phyloP scores from a whole-genome alignment of 1,284 basidiomycete species.

The Termitomyces sp. region DNA sequence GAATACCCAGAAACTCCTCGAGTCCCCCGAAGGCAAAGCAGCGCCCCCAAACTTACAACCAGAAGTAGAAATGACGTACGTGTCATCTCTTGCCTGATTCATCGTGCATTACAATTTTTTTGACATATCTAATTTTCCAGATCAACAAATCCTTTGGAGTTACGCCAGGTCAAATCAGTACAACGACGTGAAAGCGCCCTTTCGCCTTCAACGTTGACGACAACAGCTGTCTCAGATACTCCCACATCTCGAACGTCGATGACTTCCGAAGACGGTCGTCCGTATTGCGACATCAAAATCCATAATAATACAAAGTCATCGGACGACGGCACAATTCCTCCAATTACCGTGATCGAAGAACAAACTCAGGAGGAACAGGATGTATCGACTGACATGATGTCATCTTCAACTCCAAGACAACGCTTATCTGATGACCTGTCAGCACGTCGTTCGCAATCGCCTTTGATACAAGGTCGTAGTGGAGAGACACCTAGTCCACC shows the following conservation, averaged over 20 bases:
- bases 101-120: background rate
- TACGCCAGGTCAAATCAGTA: slow-evolving; percentile 24
- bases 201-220: slow-evolving; percentile 32
- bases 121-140: slow-evolving; percentile 12
- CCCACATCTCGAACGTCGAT: slow-evolving; percentile 5
- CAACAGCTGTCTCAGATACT: slow-evolving; percentile 19
- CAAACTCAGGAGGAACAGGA: slow-evolving; percentile 8
- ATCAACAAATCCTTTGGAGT: slow-evolving; percentile 9
- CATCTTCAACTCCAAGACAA: slow-evolving; percentile 8
- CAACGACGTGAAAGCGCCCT: slow-evolving; percentile 69
- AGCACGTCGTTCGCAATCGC: slow-evolving; percentile 10
- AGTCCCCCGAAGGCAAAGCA: slow-evolving; percentile 7
- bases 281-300: slow-evolving; percentile 11
- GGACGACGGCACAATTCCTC: slow-evolving; percentile 25
- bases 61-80: slow-evolving; percentile 12
- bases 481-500: slow-evolving; percentile 40
- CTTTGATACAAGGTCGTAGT: slow-evolving; percentile 3
- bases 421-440: slow-evolving; percentile 12
- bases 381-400: slow-evolving; percentile 5
- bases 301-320: slow-evolving; percentile 9
- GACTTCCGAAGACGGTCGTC: background rate
- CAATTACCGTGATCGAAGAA: slow-evolving; percentile 28
- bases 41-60: slow-evolving; percentile 1
- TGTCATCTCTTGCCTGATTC: background rate
- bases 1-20: slow-evolving; percentile 2